These are phyloP conservation scores for Verruconis gallopava DNA, from an alignment of 2,329 filamentous ascomycete species.

Conservation along the genomic window DNA sequence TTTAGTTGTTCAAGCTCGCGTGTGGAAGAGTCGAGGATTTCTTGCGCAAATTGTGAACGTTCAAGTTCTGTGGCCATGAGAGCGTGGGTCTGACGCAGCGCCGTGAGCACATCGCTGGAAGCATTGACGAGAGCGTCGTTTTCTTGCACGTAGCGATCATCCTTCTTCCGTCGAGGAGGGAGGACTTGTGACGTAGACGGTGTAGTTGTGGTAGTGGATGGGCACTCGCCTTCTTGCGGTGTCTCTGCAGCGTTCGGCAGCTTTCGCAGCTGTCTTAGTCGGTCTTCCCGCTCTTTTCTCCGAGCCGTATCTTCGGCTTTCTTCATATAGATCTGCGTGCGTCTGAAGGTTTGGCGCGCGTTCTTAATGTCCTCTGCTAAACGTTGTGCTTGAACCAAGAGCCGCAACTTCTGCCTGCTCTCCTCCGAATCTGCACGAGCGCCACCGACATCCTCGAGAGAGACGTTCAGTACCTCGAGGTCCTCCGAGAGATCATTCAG, in stretches of 20 bases:
- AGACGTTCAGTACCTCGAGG: slow-evolving; percentile 65
- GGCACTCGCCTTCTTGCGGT: slow-evolving; percentile 15
- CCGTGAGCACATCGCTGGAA: slow-evolving; percentile 70
- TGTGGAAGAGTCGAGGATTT: slow-evolving; percentile 75
- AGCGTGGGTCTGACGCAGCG: slow-evolving; percentile 72
- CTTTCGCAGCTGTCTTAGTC: slow-evolving; percentile 53
- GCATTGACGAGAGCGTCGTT: slow-evolving; percentile 63
- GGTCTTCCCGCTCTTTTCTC: slow-evolving; percentile 60
- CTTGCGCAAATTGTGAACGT: slow-evolving; percentile 77
- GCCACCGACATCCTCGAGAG: slow-evolving; percentile 36
- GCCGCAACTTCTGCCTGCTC: slow-evolving; percentile 49
- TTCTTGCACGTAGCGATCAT: slow-evolving; percentile 44
- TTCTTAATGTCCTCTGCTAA: slow-evolving; percentile 54
- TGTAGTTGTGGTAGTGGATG: too few relatives aligned
- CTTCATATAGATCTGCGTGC: slow-evolving; percentile 69
- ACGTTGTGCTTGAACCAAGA: slow-evolving; percentile 54
- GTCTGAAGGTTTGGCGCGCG: slow-evolving; percentile 58
- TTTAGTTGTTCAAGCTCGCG: slow-evolving; percentile 68
- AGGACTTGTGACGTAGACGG: slow-evolving; percentile 23
- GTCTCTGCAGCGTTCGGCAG: slow-evolving; percentile 21
- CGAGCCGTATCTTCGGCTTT: slow-evolving; percentile 60
- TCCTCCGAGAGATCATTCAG: slow-evolving; percentile 73
- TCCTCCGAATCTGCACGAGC: slow-evolving; percentile 26
- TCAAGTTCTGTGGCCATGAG: slow-evolving; percentile 76
- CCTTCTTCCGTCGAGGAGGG: slow-evolving; percentile 14